phyloP scores from a whole-genome alignment of 108 stramenopile genomes.

The Cylindrotheca fusiformis region DNA sequence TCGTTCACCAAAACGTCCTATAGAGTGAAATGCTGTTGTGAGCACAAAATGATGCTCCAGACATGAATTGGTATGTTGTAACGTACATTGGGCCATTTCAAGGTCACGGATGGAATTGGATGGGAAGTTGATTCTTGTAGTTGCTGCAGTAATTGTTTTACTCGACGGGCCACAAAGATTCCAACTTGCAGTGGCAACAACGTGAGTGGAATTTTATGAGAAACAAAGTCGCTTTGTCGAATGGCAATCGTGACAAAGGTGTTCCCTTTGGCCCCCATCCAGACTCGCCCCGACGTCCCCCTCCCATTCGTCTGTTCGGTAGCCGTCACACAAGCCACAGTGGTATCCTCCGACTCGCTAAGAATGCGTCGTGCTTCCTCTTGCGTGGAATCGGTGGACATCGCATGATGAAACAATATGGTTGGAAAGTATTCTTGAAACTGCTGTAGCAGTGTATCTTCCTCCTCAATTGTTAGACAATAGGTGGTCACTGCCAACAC shows the following conservation, averaged over 20 bases:
- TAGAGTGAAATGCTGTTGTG: neutral
- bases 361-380: conserved; percentile 42
- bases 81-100: conserved; percentile 91
- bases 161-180: conserved; percentile 32
- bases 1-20: conserved; percentile 66
- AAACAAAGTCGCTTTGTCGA: conserved; percentile 18
- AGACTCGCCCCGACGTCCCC: conserved; percentile 51
- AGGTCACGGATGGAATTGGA: conserved; percentile 34
- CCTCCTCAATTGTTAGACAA: too few species aligned
- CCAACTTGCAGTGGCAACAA: conserved; percentile 55
- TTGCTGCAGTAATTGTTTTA: neutral
- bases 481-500: too few species aligned
- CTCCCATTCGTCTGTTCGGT: conserved; percentile 47
- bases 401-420: conserved; percentile 14
- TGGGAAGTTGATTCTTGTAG: neutral
- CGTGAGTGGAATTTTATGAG: conserved; percentile 36
- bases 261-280: conserved; percentile 58
- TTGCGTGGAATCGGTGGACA: conserved; percentile 45
- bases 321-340: conserved; percentile 32
- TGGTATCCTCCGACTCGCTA: neutral
- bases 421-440: neutral
- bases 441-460: too few species aligned
- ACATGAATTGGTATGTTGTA: neutral
- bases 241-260: conserved; percentile 54
- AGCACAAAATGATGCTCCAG: neutral